Base-by-base conservation (phyloP, 2,329 filamentous ascomycete species). In the Ophiostoma quercus region DNA sequence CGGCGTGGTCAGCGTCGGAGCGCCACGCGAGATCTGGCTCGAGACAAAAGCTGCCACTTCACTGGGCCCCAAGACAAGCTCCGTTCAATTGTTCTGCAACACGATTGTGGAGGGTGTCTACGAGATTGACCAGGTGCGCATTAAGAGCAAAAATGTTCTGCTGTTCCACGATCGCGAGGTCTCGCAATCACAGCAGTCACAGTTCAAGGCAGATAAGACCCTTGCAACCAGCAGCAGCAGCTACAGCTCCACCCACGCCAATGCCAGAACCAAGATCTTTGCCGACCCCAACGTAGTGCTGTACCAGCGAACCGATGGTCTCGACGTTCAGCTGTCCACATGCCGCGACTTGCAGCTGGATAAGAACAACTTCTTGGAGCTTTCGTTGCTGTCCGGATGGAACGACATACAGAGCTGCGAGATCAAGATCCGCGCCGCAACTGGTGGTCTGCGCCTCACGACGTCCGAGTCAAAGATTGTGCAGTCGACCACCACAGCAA, bases 281-380 rank as follows among this genome's bases (percentile, higher is more conserved):
- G 84, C 80, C 60, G 82, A 84, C 19, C 83, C 89, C 0, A 85
- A 86, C 7, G 83, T 96, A 0, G 84, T 88, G n/a, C 84, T 94
- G 37, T 96, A 92, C 76, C 91, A 93, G 41, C 86, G 88, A 19
- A 79, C 84, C 1, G 83, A 88, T 65, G 86, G 90, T 0, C 85
- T 97, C 3, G 86, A 92, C 71, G 86, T 91, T 2, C 85, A 84
- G 67, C 80, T 96, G 8, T 83, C 82, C 60, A 83, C 91, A 0
- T 88, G 91, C 0, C 90, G 86, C 72, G 82, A 88, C 63, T 89
- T 96, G 32, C 88, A 94, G 72, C 86, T 99, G 5, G 92, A 96
- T 76, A 89, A 89, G 74, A 88, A 89, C 74, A 91, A 91, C 70
- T 88, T 87, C 0, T 82, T 98, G 0, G 91, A 96, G 71, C 81